phyloP scores from a whole-genome alignment of 176 grass and related monocot species.

The Bothriochloa decipiens region DNA sequence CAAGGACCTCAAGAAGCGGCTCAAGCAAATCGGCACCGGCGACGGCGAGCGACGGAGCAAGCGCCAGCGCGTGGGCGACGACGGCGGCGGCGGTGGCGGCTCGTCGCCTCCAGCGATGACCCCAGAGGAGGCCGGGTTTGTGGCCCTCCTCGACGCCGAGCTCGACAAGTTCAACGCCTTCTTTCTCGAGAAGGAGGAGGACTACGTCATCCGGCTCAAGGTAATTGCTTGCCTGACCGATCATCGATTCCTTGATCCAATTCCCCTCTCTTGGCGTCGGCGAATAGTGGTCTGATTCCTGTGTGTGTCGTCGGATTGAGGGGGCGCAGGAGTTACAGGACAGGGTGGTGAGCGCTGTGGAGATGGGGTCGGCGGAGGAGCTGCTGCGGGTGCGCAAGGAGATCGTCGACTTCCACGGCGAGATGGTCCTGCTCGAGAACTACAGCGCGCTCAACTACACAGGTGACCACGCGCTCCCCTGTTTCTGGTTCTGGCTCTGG shows the following conservation, averaged over 20 bases:
- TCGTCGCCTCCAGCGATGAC: conserved; percentile 6
- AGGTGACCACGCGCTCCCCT: conserved; percentile 41
- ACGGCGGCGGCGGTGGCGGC: not conserved
- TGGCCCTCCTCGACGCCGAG: conserved; percentile 69
- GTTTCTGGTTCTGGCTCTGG: too few species aligned
- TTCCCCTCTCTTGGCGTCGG: too few species aligned
- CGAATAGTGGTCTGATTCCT: not conserved
- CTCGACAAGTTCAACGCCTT: conserved; percentile 83
- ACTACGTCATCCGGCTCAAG: conserved; percentile 90
- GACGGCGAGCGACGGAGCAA: conserved; percentile 46
- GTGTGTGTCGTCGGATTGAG: not conserved
- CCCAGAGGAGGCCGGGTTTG: conserved; percentile 59
- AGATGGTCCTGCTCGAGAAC: conserved; percentile 90
- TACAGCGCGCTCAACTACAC: conserved; percentile 91
- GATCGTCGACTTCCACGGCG: conserved; percentile 81
- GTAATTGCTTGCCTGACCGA: not conserved
- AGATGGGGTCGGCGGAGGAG: conserved; percentile 58
- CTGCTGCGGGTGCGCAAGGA: conserved; percentile 71
- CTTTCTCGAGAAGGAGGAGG: conserved; percentile 88
- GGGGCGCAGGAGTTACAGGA: conserved; percentile 69
- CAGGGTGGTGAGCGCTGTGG: conserved; percentile 38
- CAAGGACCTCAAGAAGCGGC: conserved; percentile 94
- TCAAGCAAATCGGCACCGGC: conserved; percentile 61
- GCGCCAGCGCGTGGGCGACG: conserved; percentile 13
- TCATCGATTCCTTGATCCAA: not conserved